Evolutionary conservation across 208 protist species (phyloP).

Genomic region (Leishmania aethiopica): DNA sequence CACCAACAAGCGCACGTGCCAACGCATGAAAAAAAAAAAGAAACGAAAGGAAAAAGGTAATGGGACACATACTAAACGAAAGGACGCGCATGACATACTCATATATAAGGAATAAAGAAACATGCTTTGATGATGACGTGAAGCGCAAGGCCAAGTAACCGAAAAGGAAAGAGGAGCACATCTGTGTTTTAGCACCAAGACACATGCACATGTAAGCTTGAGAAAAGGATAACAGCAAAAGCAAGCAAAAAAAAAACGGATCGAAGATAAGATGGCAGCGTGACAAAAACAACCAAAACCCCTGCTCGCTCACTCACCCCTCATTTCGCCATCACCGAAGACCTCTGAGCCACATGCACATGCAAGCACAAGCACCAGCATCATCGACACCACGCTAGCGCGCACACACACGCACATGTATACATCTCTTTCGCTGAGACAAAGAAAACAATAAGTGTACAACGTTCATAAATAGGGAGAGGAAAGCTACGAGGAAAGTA

Average conservation of each 20-base stretch:
- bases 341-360: not conserved
- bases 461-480: not conserved
- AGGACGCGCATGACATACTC: not conserved
- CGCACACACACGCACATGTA: not conserved
- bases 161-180: not conserved
- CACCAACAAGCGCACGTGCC: not conserved
- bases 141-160: not conserved
- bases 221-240: too few species aligned
- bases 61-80: not conserved
- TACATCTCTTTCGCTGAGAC: not conserved
- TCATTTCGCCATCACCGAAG: not conserved
- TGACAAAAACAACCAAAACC: not conserved
- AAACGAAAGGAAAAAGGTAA: constrained; percentile 10
- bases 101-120: not conserved
- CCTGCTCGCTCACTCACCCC: not conserved
- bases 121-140: not conserved
- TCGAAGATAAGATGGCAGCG: not conserved
- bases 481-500: not conserved
- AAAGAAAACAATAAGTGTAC: not conserved
- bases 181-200: not conserved
- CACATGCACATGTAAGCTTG: not conserved
- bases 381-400: not conserved
- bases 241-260: not conserved
- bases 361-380: not conserved
- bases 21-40: not conserved